These are phyloP conservation scores for Microsporum audouinii DNA, from an alignment of 2,329 filamentous ascomycete genomes.

Conservation along the genomic window DNA sequence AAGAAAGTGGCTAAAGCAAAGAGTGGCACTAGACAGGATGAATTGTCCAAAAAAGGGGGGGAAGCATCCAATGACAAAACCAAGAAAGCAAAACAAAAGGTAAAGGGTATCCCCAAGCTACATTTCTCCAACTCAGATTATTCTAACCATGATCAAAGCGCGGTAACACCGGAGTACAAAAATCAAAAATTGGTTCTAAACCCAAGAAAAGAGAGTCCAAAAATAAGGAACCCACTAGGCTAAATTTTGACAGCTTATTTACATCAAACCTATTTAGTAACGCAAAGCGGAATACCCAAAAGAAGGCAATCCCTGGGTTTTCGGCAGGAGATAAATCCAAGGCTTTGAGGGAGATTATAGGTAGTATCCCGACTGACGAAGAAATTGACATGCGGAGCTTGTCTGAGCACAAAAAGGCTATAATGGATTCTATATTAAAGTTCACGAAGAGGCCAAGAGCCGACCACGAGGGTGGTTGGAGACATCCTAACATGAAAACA, in stretches of 20 bases:
- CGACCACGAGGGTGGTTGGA: conserved; percentile 25
- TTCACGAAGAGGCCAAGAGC: conserved; percentile 20
- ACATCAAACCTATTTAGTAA: conserved; percentile 7
- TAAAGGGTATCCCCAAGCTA: neutral
- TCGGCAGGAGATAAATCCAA: conserved; percentile 17
- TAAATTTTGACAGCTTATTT: conserved; percentile 11
- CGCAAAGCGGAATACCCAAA: conserved; percentile 16
- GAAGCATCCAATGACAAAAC: neutral
- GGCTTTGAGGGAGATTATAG: conserved; percentile 26
- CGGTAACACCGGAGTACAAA: neutral
- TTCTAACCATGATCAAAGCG: neutral
- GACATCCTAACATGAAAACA: conserved; percentile 23
- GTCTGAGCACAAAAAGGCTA: conserved; percentile 17
- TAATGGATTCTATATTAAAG: conserved; percentile 21
- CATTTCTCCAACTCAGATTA: neutral
- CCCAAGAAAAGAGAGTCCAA: neutral
- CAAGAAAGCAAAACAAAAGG: neutral
- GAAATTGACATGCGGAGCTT: conserved; percentile 17
- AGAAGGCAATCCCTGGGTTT: conserved; percentile 19
- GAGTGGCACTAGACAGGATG: neutral
- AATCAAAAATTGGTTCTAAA: neutral
- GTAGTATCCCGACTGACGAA: conserved; percentile 22
- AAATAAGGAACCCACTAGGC: neutral
- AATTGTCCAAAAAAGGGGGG: neutral
- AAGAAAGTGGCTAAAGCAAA: neutral